A percentile compares a stretch with the other conserved stretches of the same genome.
Conservation (phyloP, 2,329 filamentous ascomycete species). For the Ceratocystis alfenasii region DNA sequence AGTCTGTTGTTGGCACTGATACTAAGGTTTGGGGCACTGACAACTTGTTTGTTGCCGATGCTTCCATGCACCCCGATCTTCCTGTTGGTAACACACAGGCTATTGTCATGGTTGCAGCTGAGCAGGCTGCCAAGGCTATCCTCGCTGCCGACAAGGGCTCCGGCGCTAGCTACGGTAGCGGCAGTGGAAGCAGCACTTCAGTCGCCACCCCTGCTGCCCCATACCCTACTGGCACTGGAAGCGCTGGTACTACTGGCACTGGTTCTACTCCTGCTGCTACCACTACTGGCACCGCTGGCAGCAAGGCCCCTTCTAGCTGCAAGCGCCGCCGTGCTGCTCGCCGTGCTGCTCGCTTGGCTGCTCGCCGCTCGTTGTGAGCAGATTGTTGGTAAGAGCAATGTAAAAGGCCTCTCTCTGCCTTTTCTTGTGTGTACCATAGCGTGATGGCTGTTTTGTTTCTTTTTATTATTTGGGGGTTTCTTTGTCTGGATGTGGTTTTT, state of each 20-base stretch:
- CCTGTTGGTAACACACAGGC: conserved; percentile 56
- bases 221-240: not conserved
- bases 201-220: not conserved
- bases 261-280: not conserved
- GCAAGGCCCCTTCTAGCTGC: conserved; percentile 10
- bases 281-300: not conserved
- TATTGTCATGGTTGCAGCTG: conserved; percentile 53
- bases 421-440: not conserved
- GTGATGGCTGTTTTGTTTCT: not conserved
- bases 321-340: conserved; percentile 17
- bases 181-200: not conserved
- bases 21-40: conserved; percentile 55
- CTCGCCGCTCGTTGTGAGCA: conserved; percentile 4
- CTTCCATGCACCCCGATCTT: conserved; percentile 56
- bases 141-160: conserved; percentile 17
- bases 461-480: not conserved
- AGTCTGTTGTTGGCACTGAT: conserved; percentile 50
- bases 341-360: not conserved
- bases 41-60: conserved; percentile 57
- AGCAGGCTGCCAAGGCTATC: conserved; percentile 40
- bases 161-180: not conserved
- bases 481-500: not conserved
- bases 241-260: not conserved
- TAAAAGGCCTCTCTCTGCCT: not conserved
- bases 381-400: not conserved